A percentile compares a stretch with the other conserved stretches of the same genome.
phyloP scores from a whole-genome alignment of 2,329 filamentous ascomycete genomes.

The Neobulgaria alba region DNA sequence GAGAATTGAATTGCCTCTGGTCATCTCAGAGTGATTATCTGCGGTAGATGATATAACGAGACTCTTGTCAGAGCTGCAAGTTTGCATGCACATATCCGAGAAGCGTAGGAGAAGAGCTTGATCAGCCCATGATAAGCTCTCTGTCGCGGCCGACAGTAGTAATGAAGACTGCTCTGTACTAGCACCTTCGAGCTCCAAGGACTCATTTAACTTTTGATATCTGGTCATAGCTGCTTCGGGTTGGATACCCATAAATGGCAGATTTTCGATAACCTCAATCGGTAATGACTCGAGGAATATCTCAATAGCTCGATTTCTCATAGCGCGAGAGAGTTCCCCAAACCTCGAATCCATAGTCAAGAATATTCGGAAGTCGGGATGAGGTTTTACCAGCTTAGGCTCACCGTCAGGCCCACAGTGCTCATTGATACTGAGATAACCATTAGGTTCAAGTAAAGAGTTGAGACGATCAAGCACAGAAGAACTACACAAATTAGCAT shows the following conservation, averaged over 20 bases:
- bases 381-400: conserved; percentile 70
- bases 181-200: conserved; percentile 6
- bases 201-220: conserved; percentile 20
- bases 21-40: no score
- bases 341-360: conserved; percentile 87
- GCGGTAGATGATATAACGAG: no score
- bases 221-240: conserved; percentile 23
- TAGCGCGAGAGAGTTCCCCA: conserved; percentile 88
- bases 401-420: conserved; percentile 77
- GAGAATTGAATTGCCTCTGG: no score
- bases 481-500: conserved; percentile 92
- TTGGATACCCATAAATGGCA: background rate
- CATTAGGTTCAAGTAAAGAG: conserved; percentile 85
- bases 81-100: background rate
- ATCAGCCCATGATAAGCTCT: conserved; percentile 28
- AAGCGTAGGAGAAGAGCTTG: conserved; percentile 24
- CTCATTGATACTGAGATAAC: conserved; percentile 84
- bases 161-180: conserved; percentile 4
- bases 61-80: no score
- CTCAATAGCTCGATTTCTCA: conserved; percentile 92
- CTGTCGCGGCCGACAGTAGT: conserved; percentile 21
- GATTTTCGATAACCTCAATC: background rate
- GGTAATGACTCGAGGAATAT: conserved; percentile 56
- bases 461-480: conserved; percentile 93
- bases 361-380: conserved; percentile 84